Evolutionary conservation across 257 asterid species (phyloP).

Genomic region (Plantago ovata): DNA sequence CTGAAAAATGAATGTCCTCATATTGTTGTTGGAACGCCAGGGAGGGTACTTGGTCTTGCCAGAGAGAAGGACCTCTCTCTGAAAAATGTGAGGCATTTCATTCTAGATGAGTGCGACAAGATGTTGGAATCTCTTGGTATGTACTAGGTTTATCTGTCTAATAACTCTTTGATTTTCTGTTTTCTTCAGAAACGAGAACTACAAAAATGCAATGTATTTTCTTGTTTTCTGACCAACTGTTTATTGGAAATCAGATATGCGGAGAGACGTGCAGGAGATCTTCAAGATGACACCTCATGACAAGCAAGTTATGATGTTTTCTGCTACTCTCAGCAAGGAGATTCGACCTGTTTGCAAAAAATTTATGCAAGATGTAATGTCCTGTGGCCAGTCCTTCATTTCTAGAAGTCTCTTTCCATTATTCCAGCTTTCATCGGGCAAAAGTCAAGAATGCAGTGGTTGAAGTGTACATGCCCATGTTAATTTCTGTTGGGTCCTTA

Average conservation of each 20-base stretch:
- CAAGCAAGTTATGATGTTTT: conserved; percentile 96
- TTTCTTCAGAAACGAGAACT: not conserved
- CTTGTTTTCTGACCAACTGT: conserved; percentile 13
- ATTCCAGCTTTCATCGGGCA: conserved; percentile 44
- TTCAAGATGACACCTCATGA: conserved; percentile 95
- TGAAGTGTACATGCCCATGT: conserved; percentile 40
- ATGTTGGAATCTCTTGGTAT: conserved; percentile 66
- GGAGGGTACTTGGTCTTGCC: conserved; percentile 53
- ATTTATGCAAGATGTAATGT: conserved; percentile 96
- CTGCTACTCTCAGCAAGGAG: conserved; percentile 95
- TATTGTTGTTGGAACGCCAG: conserved; percentile 63
- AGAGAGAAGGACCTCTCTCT: conserved; percentile 50
- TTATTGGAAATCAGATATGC: conserved; percentile 53
- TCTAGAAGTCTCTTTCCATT: conserved; percentile 50
- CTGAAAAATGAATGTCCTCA: conserved; percentile 64
- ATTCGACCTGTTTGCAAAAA: conserved; percentile 95
- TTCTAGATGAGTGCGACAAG: conserved; percentile 62
- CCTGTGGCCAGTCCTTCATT: conserved; percentile 71
- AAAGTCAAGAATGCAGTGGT: conserved; percentile 41
- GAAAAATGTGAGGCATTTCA: conserved; percentile 59
- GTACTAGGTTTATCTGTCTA: conserved; percentile 12
- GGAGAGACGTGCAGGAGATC: conserved; percentile 92
- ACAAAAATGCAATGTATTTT: not conserved
- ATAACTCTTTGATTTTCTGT: not conserved
- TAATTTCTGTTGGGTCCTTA: not conserved